Evolutionary conservation across 495 filamentous ascomycete genomes (phyloP).

Genomic region (Pseudomonodictys pantanalensis): DNA sequence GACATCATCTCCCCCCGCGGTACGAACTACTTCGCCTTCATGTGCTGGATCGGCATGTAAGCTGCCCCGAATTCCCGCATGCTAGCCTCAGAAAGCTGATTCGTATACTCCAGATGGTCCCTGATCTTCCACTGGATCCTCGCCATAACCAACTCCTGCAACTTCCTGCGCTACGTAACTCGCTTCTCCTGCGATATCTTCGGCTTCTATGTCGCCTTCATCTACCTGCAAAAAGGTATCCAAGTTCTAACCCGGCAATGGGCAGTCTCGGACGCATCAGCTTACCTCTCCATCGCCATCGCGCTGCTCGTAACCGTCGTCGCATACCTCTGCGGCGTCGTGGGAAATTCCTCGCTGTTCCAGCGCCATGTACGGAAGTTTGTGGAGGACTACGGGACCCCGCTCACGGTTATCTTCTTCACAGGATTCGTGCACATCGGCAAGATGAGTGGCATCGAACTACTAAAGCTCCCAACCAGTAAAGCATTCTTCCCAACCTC

Average conservation of each 20-base stretch:
- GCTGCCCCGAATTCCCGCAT: background rate
- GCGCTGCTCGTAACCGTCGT: slow-evolving; percentile 41
- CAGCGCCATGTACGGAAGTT: slow-evolving; percentile 39
- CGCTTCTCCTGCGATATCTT: slow-evolving; percentile 47
- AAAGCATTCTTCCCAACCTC: slow-evolving; percentile 76
- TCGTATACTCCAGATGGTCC: slow-evolving; percentile 51
- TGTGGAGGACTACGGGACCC: slow-evolving; percentile 45
- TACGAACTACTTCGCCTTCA: slow-evolving; percentile 41
- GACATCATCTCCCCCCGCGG: slow-evolving; percentile 42
- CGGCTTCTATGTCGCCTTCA: slow-evolving; percentile 48
- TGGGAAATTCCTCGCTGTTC: slow-evolving; percentile 39
- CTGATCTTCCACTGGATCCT: slow-evolving; percentile 45
- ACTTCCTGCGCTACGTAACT: slow-evolving; percentile 47
- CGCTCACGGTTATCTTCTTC: slow-evolving; percentile 81
- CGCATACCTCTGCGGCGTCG: slow-evolving; percentile 40
- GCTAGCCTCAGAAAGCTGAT: slow-evolving; percentile 9
- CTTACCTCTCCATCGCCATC: slow-evolving; percentile 41
- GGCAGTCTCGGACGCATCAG: slow-evolving; percentile 35
- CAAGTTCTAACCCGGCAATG: slow-evolving; percentile 36
- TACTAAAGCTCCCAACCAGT: slow-evolving; percentile 41
- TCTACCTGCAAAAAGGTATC: slow-evolving; percentile 46
- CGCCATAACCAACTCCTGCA: slow-evolving; percentile 44
- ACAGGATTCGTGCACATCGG: slow-evolving; percentile 85
- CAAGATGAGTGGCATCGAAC: slow-evolving; percentile 62
- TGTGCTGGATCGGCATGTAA: slow-evolving; percentile 42